Percentiles rank a stretch among this genome's conserved stretches.
Evolutionary conservation across 129 eudicot species (phyloP).

Genomic region (Centella asiatica): DNA sequence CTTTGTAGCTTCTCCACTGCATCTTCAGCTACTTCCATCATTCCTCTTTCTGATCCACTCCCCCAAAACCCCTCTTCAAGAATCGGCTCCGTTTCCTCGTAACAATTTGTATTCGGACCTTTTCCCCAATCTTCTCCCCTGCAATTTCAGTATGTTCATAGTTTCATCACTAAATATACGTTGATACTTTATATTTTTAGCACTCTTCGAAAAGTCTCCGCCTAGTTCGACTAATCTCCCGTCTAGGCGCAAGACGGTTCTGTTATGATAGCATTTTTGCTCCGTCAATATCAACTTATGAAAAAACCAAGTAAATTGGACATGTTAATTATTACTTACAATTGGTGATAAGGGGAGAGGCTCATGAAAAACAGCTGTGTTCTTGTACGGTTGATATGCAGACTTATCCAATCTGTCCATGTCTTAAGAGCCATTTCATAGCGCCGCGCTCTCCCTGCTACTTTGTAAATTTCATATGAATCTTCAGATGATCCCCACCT

Average conservation of each 20-base stretch:
- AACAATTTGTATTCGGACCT: slow-evolving; percentile 20
- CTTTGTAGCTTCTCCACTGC: slow-evolving; percentile 8
- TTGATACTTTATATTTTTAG: background rate
- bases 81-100: slow-evolving; percentile 40
- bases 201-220: too few relatives aligned
- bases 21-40: slow-evolving; percentile 23
- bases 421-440: slow-evolving; percentile 46
- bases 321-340: too few relatives aligned
- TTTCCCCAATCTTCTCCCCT: slow-evolving; percentile 33
- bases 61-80: slow-evolving; percentile 17
- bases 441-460: slow-evolving; percentile 17
- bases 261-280: too few relatives aligned
- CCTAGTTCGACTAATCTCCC: too few relatives aligned
- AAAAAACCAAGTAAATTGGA: too few relatives aligned
- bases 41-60: slow-evolving; percentile 9
- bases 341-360: slow-evolving; percentile 27
- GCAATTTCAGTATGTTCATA: slow-evolving; percentile 1
- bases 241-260: too few relatives aligned
- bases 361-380: slow-evolving; percentile 42
- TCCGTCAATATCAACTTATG: too few relatives aligned
- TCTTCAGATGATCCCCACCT: slow-evolving; percentile 17
- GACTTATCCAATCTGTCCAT: slow-evolving; percentile 48
- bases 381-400: slow-evolving; percentile 21
- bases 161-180: background rate
- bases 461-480: slow-evolving; percentile 22